phyloP scores from a whole-genome alignment of 1,284 basidiomycete genomes.

The Ceratobasidium sp. region DNA sequence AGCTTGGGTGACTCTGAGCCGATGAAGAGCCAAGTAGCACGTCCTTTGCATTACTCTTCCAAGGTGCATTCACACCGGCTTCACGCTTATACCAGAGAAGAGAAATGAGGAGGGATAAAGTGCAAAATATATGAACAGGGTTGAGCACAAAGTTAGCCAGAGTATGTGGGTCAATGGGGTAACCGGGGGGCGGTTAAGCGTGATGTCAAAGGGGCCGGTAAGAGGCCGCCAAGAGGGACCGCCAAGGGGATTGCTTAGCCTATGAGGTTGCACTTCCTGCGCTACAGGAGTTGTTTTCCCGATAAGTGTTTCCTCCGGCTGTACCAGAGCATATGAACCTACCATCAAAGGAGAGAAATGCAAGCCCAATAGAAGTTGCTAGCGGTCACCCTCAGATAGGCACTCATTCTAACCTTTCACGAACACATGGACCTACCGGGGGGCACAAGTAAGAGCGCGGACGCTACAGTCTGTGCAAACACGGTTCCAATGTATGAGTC shows the following conservation, averaged over 20 bases:
- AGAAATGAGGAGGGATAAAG: neutral
- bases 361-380: neutral
- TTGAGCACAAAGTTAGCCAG: neutral
- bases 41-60: conserved; percentile 20
- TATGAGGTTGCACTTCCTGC: too few species aligned
- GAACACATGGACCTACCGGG: neutral
- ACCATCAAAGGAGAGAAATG: too few species aligned
- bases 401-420: neutral
- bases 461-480: neutral
- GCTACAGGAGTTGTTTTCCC: too few species aligned
- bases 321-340: too few species aligned
- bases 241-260: too few species aligned
- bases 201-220: too few species aligned
- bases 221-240: too few species aligned
- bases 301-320: too few species aligned
- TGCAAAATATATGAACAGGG: neutral
- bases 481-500: conserved; percentile 7
- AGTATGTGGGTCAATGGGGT: too few species aligned
- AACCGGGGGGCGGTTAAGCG: too few species aligned
- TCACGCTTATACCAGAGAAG: neutral
- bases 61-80: neutral
- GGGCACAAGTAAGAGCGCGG: neutral
- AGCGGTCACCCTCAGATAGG: neutral
- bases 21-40: conserved; percentile 11
- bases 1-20: neutral